Conservation (phyloP, 495 filamentous ascomycete genomes). For the Astrothelium macrocarpum region DNA sequence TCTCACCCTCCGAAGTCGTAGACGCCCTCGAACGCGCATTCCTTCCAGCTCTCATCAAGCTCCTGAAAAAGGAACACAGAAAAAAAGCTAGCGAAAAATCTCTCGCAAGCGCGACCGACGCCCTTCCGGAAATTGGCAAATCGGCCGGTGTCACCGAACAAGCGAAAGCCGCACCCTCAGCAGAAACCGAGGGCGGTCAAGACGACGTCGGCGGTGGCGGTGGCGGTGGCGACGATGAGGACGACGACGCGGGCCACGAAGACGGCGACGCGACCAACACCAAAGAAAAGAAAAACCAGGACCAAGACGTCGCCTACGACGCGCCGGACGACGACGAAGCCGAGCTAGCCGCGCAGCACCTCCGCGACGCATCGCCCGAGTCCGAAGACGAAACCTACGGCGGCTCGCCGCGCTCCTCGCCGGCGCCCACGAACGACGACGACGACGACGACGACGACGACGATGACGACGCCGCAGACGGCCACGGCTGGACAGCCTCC, state of each 20-base stretch:
- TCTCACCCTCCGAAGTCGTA: constrained; percentile 65
- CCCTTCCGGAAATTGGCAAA: constrained; percentile 72
- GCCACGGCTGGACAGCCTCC: constrained; percentile 6
- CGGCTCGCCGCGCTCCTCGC: constrained; percentile 15
- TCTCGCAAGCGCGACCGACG: constrained; percentile 46
- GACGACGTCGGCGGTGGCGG: constrained; percentile 45
- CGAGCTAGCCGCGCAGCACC: constrained; percentile 47
- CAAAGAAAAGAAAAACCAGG: constrained; percentile 61
- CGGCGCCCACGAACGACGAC: constrained; percentile 8
- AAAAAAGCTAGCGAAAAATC: constrained; percentile 58
- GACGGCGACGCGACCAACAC: constrained; percentile 80
- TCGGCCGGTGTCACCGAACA: constrained; percentile 62
- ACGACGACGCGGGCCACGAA: constrained; percentile 64
- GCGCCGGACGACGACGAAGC: constrained; percentile 83
- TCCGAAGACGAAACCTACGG: constrained; percentile 23
- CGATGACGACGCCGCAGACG: constrained; percentile 47
- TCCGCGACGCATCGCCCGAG: constrained; percentile 41
- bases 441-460: constrained; percentile 39
- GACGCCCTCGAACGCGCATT: constrained; percentile 70
- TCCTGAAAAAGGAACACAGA: constrained; percentile 67
- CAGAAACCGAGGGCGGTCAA: constrained; percentile 35
- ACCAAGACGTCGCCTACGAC: constrained; percentile 78
- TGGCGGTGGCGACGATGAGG: constrained; percentile 49
- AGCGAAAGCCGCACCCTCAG: constrained; percentile 34
- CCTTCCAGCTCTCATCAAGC: constrained; percentile 54